These are phyloP conservation scores for Thinopyrum obtusiflorum DNA, from an alignment of 202 grass and related monocot genomes.

Conservation along the genomic window DNA sequence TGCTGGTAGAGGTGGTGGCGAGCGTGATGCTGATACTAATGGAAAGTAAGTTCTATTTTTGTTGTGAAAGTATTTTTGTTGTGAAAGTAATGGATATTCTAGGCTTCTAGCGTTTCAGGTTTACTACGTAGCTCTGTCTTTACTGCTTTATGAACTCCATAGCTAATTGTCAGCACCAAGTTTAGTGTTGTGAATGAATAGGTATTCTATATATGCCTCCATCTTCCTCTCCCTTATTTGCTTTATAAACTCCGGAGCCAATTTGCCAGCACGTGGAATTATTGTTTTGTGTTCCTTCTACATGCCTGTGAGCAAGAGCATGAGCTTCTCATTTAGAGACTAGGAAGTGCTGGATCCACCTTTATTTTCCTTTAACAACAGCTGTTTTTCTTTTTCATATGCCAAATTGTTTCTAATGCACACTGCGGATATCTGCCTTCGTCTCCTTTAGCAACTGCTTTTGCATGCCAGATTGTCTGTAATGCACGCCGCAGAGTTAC, in stretches of 20 bases:
- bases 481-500: background rate
- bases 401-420: background rate
- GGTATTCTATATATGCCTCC: too few species aligned
- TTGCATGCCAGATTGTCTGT: background rate
- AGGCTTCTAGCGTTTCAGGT: background rate
- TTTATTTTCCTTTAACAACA: background rate
- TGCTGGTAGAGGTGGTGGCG: slow-evolving; percentile 31
- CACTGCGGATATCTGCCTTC: background rate
- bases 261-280: background rate
- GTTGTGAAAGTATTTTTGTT: background rate
- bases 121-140: background rate
- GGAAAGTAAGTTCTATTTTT: slow-evolving; percentile 47
- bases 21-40: slow-evolving; percentile 37
- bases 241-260: background rate
- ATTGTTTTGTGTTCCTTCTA: background rate
- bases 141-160: background rate
- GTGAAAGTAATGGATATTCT: background rate
- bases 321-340: background rate
- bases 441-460: background rate
- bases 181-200: background rate
- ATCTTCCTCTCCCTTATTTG: background rate
- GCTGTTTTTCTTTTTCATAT: background rate
- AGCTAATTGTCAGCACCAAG: slow-evolving; percentile 3
- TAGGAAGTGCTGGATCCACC: background rate
- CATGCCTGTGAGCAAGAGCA: background rate